These are phyloP conservation scores for Delphinella strobiligena DNA, from an alignment of 2,329 filamentous ascomycete genomes.

Conservation along the genomic window DNA sequence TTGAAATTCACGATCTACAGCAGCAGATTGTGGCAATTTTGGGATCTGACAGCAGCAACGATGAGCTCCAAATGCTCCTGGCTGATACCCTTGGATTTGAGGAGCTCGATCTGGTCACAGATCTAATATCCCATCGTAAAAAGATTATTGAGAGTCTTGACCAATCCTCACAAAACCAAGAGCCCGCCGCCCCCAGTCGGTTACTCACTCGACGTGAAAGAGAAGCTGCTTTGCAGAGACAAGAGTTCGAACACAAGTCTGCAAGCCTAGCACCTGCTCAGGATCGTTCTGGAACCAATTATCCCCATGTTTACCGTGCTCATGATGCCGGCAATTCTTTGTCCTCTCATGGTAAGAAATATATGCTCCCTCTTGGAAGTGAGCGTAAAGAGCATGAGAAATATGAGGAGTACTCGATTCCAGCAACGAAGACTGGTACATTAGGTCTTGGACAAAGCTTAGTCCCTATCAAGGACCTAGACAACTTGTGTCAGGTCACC, in stretches of 20 bases:
- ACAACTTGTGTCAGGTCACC: constrained; percentile 78
- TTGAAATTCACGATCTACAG: constrained; percentile 59
- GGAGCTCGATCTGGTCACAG: constrained; percentile 84
- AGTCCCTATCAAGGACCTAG: constrained; percentile 68
- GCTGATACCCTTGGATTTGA: constrained; percentile 88
- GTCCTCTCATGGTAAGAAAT: constrained; percentile 67
- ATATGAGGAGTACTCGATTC: constrained; percentile 84
- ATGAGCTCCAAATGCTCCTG: constrained; percentile 81
- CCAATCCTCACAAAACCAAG: constrained; percentile 16
- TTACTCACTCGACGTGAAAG: constrained; percentile 67
- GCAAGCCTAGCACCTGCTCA: constrained; percentile 58
- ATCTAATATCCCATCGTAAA: constrained; percentile 67
- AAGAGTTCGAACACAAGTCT: constrained; percentile 75
- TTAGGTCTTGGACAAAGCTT: constrained; percentile 63
- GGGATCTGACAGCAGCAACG: constrained; percentile 55
- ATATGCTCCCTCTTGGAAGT: constrained; percentile 66
- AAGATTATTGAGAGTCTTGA: constrained; percentile 46
- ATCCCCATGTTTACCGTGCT: constrained; percentile 85
- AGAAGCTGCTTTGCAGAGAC: constrained; percentile 61
- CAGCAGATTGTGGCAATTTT: constrained; percentile 68
- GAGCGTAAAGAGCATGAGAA: constrained; percentile 56
- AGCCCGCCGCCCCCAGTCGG: constrained; percentile 29
- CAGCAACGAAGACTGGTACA: constrained; percentile 66
- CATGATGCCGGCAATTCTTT: constrained; percentile 79
- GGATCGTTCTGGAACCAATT: constrained; percentile 58